Conservation (phyloP, 2,329 filamentous ascomycete species). For the Cladosporium cucumerinum region DNA sequence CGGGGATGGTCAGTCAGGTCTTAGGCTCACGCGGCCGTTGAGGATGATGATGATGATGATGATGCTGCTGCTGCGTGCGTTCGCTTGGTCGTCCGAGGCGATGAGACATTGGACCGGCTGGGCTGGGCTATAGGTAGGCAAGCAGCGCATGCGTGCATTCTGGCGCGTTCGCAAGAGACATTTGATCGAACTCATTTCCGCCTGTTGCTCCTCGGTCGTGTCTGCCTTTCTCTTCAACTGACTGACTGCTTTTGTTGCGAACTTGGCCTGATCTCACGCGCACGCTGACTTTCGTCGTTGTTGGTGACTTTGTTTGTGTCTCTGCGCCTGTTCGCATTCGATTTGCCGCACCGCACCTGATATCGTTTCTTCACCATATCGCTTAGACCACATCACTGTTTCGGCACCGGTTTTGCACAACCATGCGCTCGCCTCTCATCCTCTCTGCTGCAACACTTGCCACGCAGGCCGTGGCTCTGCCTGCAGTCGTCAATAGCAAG, state of each 20-base stretch:
- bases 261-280: not conserved
- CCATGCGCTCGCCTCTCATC: not conserved
- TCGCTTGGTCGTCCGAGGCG: slow-evolving; percentile 9
- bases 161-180: not conserved
- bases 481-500: not conserved
- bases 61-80: not conserved
- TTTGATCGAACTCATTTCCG: not conserved
- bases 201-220: not conserved
- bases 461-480: slow-evolving; percentile 4
- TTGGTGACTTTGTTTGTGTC: not conserved
- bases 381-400: not conserved
- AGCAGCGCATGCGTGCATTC: not conserved
- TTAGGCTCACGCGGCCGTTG: slow-evolving; percentile 16
- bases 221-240: not conserved
- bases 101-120: slow-evolving; percentile 7
- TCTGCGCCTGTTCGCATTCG: not conserved
- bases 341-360: too few relatives aligned
- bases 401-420: not conserved
- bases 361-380: not conserved
- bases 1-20: slow-evolving; percentile 2
- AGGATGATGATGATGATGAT: not conserved
- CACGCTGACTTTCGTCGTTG: not conserved
- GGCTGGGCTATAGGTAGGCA: not conserved
- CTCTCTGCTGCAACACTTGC: not conserved
- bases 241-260: too few relatives aligned